Evolutionary conservation across 176 grass and related monocot species (phyloP), one percentile per base, ranked within the genome.

Genomic region (Oryza officinalis): DNA sequence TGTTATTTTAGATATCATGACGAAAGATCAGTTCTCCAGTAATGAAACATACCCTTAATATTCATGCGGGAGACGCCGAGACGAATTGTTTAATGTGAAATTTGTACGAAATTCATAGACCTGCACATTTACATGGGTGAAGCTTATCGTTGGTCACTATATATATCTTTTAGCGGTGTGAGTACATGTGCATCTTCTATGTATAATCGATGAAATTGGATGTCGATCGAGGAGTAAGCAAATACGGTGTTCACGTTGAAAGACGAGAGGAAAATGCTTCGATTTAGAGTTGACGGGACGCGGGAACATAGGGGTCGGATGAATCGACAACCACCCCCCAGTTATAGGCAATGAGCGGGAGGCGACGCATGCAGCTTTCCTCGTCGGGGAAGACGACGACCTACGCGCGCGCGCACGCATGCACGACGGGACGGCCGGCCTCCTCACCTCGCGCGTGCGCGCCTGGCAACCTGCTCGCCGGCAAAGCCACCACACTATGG

Each of bases 281-380:
- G 20, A 22, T 57, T n/a, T 25, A 61, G 25, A 82, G 72, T 30
- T 57, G 23, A n/a, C 25, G 27, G 61, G 45, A 25, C 7, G 6
- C 60, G 59, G 37, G 57, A 65, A 74, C 38, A 33, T 63, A 40
- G 81, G 71, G 28, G 1, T 26, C 20, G 57, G 71, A 75, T 9
- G 71, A 83, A 83, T 15, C n/a, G 59, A 20, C 70, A 83, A 41
- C 71, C 81, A 66, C 30, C 65, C 65, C 76, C 65, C 6, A 20
- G 78, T 54, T 32, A 18, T 20, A 67, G 33, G 45, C 60, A 14
- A 63, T 12, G 57, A 25, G 9, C 22, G 57, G 57, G 2, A 25
- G 4, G 60, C 54, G 80, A 76, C 0, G 86, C 80, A 63, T 75
- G 77, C 85, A 86, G 82, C 80, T 20, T 61, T n/a, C 57, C 57